Base-by-base conservation (phyloP, 805 yeast genomes). In the Lipomyces spencermartinsiae region DNA sequence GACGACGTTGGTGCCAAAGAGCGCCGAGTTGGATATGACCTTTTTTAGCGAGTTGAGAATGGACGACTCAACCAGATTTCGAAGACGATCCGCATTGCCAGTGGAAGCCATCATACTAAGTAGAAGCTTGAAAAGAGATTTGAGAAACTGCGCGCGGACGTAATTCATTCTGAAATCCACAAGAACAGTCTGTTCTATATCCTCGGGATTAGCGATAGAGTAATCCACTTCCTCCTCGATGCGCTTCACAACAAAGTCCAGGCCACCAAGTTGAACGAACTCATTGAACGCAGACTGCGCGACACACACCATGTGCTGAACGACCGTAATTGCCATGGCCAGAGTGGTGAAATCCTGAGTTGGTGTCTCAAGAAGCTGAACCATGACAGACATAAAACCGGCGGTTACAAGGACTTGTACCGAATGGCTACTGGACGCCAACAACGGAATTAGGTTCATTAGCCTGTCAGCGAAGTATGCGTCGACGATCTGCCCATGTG, bases 31-130 rank as follows among this genome's bases (percentile, higher is more conserved):
- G 14, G 76, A 74, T 19, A 93, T 73, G 1, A 93, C 84, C 65
- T 80, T 82, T 69, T 86, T 88, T 71, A 92, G 79, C 35, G 90
- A 83, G 35, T 78, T 74, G 19, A 93, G 78, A n/a, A 94, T 79
- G 0, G 93, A 88, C 0, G 97, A 91, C 74, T 94, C 98, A 74
- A 92, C 91, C 53, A 94, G 78, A 70, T 92, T 92, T 76, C 97
- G 85, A 74, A 92, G 85, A 67, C 95, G 83, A 75, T 93, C 97
- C 1, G 78, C 68, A 55, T 96, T 95, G 4, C 89, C 85, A 62
- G 91, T 92, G n/a, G 88, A 83, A 64, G 86, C 86, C 55, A 93
- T 82, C 58, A 93, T 78, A 70, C 87, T 84, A 29, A 86, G 78
- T 0, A 89, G 87, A 33, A 93, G 83, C 69, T 87, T 90, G 72